Conservation (phyloP, 495 filamentous ascomycete species). For the Aspergillus panamensis region DNA sequence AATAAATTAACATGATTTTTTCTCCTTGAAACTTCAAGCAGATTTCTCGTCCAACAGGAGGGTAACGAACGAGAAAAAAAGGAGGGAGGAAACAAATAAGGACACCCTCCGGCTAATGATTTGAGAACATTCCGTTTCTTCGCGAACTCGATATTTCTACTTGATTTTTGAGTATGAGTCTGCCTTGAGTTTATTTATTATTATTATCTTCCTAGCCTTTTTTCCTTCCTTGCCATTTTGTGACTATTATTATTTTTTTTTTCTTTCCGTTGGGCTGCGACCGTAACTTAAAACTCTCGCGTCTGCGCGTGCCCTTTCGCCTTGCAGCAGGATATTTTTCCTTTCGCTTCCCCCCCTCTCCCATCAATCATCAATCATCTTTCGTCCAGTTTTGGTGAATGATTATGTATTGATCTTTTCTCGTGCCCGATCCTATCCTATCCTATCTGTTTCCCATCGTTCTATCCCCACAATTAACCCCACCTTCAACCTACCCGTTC, state of each 20-base stretch:
- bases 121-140: constrained; percentile 13
- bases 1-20: neutral
- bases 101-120: constrained; percentile 1
- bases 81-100: constrained; percentile 2
- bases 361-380: constrained; percentile 6
- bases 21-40: neutral
- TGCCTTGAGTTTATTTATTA: neutral
- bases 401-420: constrained; percentile 5
- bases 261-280: constrained; percentile 15
- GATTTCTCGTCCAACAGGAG: neutral
- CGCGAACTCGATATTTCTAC: constrained; percentile 8
- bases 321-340: constrained; percentile 11
- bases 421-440: constrained; percentile 1
- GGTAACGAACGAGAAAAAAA: neutral
- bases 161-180: neutral
- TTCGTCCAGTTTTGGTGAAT: neutral
- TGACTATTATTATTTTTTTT: constrained; percentile 4
- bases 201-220: neutral
- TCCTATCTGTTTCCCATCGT: constrained; percentile 7
- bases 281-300: constrained; percentile 16
- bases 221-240: neutral
- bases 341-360: constrained; percentile 3
- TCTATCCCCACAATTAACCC: constrained; percentile 21
- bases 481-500: constrained; percentile 16
- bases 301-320: constrained; percentile 14